phyloP scores from a whole-genome alignment of 768 basidiomycete genomes.

The Tricholoma matsutake region DNA sequence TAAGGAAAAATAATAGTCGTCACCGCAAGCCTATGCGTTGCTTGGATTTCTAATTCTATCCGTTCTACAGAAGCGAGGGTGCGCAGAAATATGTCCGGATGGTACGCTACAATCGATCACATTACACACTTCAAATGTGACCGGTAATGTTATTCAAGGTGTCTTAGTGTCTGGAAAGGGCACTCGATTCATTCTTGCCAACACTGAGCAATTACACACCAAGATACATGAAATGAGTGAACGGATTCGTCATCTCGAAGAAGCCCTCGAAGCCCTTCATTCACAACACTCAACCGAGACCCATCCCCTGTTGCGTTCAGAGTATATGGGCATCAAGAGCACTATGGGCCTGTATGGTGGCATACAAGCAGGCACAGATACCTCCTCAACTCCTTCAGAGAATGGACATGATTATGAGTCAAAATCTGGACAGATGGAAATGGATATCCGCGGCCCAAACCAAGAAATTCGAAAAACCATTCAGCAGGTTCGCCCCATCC shows the following conservation, averaged over 20 bases:
- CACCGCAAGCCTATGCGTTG: background rate
- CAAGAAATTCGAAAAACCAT: conserved; percentile 25
- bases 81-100: conserved; percentile 64
- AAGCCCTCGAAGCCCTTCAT: conserved; percentile 41
- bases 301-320: conserved; percentile 51
- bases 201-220: conserved; percentile 60
- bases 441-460: conserved; percentile 25
- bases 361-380: conserved; percentile 20
- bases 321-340: conserved; percentile 54
- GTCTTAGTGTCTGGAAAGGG: conserved; percentile 66
- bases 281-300: conserved; percentile 26
- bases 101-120: conserved; percentile 31
- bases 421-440: conserved; percentile 15
- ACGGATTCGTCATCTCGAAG: conserved; percentile 60
- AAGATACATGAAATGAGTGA: conserved; percentile 69
- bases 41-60: conserved; percentile 2
- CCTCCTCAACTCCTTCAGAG: background rate
- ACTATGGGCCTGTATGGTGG: conserved; percentile 47
- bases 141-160: conserved; percentile 30
- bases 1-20: conserved; percentile 4
- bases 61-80: conserved; percentile 51
- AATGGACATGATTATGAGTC: conserved; percentile 9
- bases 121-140: background rate
- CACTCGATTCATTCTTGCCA: conserved; percentile 65
- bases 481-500: conserved; percentile 1